phyloP scores from a whole-genome alignment of 176 grass and related monocot species.

The Oryza glumipatula region DNA sequence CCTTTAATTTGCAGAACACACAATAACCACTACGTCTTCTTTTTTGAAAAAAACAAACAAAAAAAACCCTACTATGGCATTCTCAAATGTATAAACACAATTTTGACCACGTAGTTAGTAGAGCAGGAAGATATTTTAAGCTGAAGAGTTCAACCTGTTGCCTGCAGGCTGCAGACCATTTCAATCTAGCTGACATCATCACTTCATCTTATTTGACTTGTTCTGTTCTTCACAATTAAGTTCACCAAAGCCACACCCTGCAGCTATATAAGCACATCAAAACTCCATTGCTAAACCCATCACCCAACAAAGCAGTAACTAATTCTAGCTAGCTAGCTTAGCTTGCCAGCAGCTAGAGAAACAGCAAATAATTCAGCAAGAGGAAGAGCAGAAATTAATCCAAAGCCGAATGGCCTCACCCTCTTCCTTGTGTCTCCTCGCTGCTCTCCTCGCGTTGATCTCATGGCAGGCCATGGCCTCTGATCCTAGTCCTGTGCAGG shows the following conservation, averaged over 20 bases:
- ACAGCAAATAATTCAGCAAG: too few relatives aligned
- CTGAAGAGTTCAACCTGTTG: background rate
- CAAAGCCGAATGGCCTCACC: background rate
- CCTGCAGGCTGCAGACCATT: background rate
- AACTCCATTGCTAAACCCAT: background rate
- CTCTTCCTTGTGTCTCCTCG: background rate
- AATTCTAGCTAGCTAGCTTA: background rate
- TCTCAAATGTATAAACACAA: background rate
- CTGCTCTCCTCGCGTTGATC: background rate
- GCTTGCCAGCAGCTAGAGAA: too few relatives aligned
- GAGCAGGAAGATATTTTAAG: background rate
- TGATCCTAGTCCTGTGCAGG: slow-evolving; percentile 13
- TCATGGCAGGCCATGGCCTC: slow-evolving; percentile 14
- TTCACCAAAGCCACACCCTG: background rate
- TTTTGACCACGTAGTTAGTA: background rate
- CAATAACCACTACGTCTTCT: background rate
- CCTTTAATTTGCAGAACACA: background rate
- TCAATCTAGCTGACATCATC: background rate
- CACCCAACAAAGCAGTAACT: background rate
- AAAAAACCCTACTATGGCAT: background rate
- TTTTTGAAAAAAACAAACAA: background rate
- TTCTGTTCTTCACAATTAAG: background rate
- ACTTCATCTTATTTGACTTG: background rate
- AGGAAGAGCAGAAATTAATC: too few relatives aligned
- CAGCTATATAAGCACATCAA: background rate